Percentiles rank a stretch among this genome's conserved stretches.
Evolutionary conservation across 2,329 filamentous ascomycete species (phyloP).

Genomic region (Ilyonectria sp.): DNA sequence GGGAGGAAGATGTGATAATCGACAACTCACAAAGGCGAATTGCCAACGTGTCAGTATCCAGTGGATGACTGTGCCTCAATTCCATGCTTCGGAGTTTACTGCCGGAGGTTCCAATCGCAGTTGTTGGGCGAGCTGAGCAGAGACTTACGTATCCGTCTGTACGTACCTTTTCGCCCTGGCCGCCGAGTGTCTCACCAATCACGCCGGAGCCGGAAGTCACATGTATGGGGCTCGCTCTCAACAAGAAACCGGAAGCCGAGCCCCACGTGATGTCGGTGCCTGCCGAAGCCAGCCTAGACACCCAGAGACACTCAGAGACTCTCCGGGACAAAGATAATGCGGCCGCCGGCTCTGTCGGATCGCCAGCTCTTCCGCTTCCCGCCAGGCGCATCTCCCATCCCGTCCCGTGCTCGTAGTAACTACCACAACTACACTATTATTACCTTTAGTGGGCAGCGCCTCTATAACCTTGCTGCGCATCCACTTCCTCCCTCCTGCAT

Average conservation of each 20-base stretch:
- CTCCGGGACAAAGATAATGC: slow-evolving; percentile 30
- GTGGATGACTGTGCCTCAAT: slow-evolving; percentile 10
- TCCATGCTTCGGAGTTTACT: slow-evolving; percentile 18
- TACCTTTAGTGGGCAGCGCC: slow-evolving; percentile 43
- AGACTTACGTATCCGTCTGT: slow-evolving; percentile 13
- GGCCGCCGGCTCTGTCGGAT: slow-evolving; percentile 39
- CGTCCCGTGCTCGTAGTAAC: slow-evolving; percentile 30
- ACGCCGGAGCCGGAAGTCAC: slow-evolving; percentile 19
- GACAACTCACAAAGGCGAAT: slow-evolving; percentile 20
- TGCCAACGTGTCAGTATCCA: slow-evolving; percentile 31
- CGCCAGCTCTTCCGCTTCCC: slow-evolving; percentile 45
- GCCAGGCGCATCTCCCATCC: slow-evolving; percentile 32
- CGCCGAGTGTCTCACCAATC: slow-evolving; percentile 18
- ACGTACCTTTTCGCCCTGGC: slow-evolving; percentile 5
- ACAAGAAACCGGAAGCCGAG: slow-evolving; percentile 18
- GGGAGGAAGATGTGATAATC: neutral
- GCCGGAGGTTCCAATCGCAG: slow-evolving; percentile 17
- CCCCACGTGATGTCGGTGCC: slow-evolving; percentile 24
- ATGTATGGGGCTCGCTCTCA: slow-evolving; percentile 19
- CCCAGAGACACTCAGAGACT: neutral
- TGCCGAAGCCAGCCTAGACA: slow-evolving; percentile 16
- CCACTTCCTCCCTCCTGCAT: slow-evolving; percentile 46
- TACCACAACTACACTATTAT: slow-evolving; percentile 41
- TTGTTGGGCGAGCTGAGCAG: slow-evolving; percentile 21
- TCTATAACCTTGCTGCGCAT: slow-evolving; percentile 45